Evolutionary conservation across 2,329 filamentous ascomycete genomes (phyloP), one percentile per base, ranked within the genome.

Genomic region (Exophiala mesophila): DNA sequence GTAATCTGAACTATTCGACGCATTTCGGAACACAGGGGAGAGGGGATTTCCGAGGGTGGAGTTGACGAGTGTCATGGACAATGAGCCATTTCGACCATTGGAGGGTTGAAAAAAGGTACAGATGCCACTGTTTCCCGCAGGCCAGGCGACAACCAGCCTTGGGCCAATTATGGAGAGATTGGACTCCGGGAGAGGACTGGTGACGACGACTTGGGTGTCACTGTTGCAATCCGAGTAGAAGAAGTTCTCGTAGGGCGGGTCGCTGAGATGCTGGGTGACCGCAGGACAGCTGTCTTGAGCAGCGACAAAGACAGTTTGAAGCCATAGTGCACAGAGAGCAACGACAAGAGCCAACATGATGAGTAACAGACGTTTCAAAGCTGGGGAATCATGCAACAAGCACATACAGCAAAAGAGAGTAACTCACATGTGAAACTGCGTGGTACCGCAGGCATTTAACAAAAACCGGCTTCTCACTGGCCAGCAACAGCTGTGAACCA

Each of bases 151-250:
- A 8, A 80, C 65, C 16, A 83, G 59, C n/a, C 79, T 67, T 6
- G 78, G 78, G 0, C 70, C 66, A 45, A 80, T 75, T 23, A 77
- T 63, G 1, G 64, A 69, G 1, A 80, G 61, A 51, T 80, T 69
- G 42, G 72, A 78, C 12, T 70, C 66, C 2, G 67, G 54, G 0
- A 72, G 58, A 10, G 79, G 78, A 45, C 69, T 80, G 0, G 78
- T 82, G 1, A 83, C 63, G 1, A 83, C 72, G 0, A 78, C 75
- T 50, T 83, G 79, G 4, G 70, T 69, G 23, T 74, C 71, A 2
- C 71, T 68, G 48, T 79, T 69, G 58, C 78, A 82, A 55, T 83
- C 78, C 0, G 77, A 81, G 51, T 80, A 77, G 61, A 83, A 81
- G 60, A 77, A 81, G 54, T 83, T 82, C 28, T 77, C 67, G 46